Percentiles rank a stretch among this genome's conserved stretches.
phyloP scores from a whole-genome alignment of 345 rosid species.

The Syzygium oleosum region DNA sequence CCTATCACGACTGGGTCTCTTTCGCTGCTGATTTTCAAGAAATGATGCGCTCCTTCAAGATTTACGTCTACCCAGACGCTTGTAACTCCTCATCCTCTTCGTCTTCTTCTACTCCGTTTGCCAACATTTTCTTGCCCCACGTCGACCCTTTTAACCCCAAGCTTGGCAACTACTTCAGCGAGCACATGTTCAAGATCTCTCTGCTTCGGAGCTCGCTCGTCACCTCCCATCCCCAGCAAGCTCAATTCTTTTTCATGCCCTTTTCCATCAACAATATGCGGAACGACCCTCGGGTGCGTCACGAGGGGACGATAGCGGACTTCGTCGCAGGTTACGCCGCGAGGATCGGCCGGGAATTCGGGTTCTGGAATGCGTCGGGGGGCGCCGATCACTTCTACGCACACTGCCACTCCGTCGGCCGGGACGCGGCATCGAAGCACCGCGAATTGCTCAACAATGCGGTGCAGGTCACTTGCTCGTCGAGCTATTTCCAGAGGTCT shows the following conservation, averaged over 20 bases:
- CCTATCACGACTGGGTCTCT: conserved; percentile 28
- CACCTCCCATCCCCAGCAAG: conserved; percentile 14
- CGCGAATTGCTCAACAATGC: conserved; percentile 19
- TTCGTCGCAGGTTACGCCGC: conserved; percentile 13
- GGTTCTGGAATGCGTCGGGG: conserved; percentile 31
- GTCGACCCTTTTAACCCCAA: conserved; percentile 22
- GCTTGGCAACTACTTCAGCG: conserved; percentile 39
- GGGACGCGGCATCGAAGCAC: conserved; percentile 23
- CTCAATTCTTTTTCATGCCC: conserved; percentile 34
- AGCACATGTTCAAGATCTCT: conserved; percentile 38
- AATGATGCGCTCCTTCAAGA: conserved; percentile 29
- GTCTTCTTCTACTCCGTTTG: conserved; percentile 7
- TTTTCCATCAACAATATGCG: conserved; percentile 34
- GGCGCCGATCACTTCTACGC: conserved; percentile 38
- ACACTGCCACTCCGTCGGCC: conserved; percentile 31
- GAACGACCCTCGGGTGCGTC: conserved; percentile 29
- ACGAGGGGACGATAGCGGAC: conserved; percentile 18
- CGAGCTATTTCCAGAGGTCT: conserved; percentile 31
- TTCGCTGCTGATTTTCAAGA: conserved; percentile 24
- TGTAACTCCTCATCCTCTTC: not conserved
- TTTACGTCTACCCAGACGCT: conserved; percentile 27
- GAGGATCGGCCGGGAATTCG: conserved; percentile 9
- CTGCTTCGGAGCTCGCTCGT: conserved; percentile 25
- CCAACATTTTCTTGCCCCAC: conserved; percentile 27
- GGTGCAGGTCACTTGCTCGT: conserved; percentile 31